Base-by-base conservation (phyloP, 2,329 filamentous ascomycete species). In the Botrytis paeoniae region DNA sequence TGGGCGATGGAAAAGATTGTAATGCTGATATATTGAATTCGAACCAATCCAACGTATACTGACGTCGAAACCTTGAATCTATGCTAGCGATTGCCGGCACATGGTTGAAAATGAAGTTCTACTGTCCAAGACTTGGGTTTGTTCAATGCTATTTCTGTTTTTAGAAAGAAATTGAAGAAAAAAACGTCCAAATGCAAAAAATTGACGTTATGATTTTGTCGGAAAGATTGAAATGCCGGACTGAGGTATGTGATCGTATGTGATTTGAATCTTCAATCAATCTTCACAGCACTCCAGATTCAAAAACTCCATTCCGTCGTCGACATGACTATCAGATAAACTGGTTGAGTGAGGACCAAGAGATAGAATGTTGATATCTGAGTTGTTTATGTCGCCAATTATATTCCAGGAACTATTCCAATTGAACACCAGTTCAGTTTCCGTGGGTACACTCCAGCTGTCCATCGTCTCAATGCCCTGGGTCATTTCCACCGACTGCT, bases 261-360 rank as follows among this genome's bases (percentile, higher is more conserved):
- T 4, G 12, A 48, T 48, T n/a, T 8, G 20, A 6, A 45, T 8
- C 6, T 18, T 35, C n/a, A 2, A 66, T 66, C 32, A 39, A 39
- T 66, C 45, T 29, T 5, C 64, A n/a, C 35, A 66, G 25, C 22
- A 22, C 32, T 66, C 64, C 10, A 66, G 10, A 18, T 68, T 29
- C 48, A 68, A 39, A 41, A 68, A 68, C 18, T 68, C 25, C 64
- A 68, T 57, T 39, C 64, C 64, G 18, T 68, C 48, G 14, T 68
- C 45, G 22, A 3, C 18, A 22, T 57, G 18, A 39, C 29, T 41
- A 4, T 41, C 64, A n/a, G n/a, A 41, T 20, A 25, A 8, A 16
- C 14, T 57, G 35, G 16, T 29, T 2, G 64, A 8, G 35, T 5
- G 4, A 14, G 9, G 9, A 12, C 16, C 35, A 14, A 25, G 10